These are phyloP conservation scores for Kuraishia piskuri DNA, from an alignment of 805 yeast genomes.

Conservation along the genomic window DNA sequence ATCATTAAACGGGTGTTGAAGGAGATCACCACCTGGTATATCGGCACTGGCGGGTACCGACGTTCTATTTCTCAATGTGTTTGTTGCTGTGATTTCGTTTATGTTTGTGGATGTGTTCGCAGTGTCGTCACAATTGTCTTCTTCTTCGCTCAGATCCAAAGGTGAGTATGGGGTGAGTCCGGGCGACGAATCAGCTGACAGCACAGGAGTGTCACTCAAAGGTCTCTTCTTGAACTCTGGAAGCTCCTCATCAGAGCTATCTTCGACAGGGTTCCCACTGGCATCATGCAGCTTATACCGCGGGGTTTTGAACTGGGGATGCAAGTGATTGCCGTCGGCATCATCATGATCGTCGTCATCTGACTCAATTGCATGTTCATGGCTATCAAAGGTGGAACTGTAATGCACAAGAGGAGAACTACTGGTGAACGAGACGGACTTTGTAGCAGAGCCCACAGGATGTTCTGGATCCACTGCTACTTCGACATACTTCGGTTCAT, in stretches of 20 bases:
- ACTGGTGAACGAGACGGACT: slow-evolving; percentile 1
- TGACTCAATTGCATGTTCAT: not conserved
- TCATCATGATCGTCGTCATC: slow-evolving; percentile 2
- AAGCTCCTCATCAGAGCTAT: slow-evolving; percentile 10
- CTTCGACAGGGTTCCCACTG: not conserved
- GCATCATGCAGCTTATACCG: not conserved
- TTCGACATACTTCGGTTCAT: not conserved
- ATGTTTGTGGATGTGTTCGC: slow-evolving; percentile 8
- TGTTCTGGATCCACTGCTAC: not conserved
- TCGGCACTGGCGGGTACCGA: not conserved
- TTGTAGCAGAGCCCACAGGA: not conserved
- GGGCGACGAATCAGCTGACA: slow-evolving; percentile 51
- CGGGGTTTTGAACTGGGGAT: not conserved
- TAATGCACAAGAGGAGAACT: not conserved
- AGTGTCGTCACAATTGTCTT: slow-evolving; percentile 14
- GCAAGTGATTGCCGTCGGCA: not conserved
- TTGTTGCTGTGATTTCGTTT: slow-evolving; percentile 8
- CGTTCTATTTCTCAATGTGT: not conserved
- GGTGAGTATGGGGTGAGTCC: slow-evolving; percentile 16
- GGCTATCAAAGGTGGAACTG: not conserved
- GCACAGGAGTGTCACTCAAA: slow-evolving; percentile 65
- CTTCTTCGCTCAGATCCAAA: slow-evolving; percentile 17
- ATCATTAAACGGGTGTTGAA: not conserved
- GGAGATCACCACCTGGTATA: not conserved
- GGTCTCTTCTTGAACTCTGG: slow-evolving; percentile 69